Base-by-base conservation (phyloP, 345 rosid genomes). In the Theobroma cacao region DNA sequence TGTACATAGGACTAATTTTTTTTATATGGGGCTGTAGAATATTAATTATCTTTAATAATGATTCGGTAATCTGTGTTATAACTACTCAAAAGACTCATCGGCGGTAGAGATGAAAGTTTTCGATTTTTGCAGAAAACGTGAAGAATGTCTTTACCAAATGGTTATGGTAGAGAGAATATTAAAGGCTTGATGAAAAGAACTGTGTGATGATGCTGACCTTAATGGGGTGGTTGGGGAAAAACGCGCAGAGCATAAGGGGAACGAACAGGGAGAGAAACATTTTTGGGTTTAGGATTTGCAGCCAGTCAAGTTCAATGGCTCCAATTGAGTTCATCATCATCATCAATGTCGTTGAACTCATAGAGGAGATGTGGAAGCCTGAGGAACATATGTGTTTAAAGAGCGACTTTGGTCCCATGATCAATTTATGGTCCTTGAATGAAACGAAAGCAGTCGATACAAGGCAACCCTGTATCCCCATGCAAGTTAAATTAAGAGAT, bases 321-420 rank as follows among this genome's bases (percentile, higher is more conserved):
- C 40, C 40, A 14, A 62, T 17, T 1, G 36, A 60, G 65, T 18
- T 60, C 40, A 60, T 61, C 30, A 56, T 53, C n/a, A 4, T 31
- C 40, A 15, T 31, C 66, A 15, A 5, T 31, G 36, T 31, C 66
- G 10, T 61, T 7, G 15, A 22, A 24, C 8, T 58, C 31, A 10
- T 10, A 22, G n/a, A 50, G 48, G 73, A 28, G 56, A 80, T 80
- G 84, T 80, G 82, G 78, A 81, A 58, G 8, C 34, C 38, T 24
- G 36, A 28, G 34, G 71, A 75, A 55, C 81, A 36, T 40, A 69
- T 31, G 71, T 80, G n/a, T 50, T 60, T 40, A 30, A 30, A 12
- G 52, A 59, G 73, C 50, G 3, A 34, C 81, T 73, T 66, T n/a
- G 18, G 33, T 14, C 41, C 7, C 10, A 2, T 61, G 24, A 64